Evolutionary conservation across 2,329 filamentous ascomycete genomes (phyloP), one percentile per base, ranked within the genome.

Genomic region (Myriosclerotinia curreyana): DNA sequence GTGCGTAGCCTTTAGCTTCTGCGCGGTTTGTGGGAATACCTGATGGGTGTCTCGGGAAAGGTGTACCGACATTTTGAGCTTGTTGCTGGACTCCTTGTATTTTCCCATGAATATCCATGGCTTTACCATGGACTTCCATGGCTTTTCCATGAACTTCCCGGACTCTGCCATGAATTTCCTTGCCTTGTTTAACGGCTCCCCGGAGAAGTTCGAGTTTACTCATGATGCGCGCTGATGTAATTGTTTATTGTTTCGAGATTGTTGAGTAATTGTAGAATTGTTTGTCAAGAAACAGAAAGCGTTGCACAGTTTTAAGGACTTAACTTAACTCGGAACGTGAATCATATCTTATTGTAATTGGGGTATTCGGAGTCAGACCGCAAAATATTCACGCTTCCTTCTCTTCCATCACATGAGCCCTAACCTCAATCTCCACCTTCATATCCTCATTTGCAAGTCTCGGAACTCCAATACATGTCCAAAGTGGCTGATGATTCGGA

Each of bases 401-500:
- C 20, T 51, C 36, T 40, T 42, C 34, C 8, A 68, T 71, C 65
- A 77, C 78, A 73, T 81, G 74, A 0, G 82, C 82, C 11, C 76
- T 75, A 12, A 84, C 83, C 72, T 87, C 84, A 72, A 87, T 82
- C 74, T 87, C 84, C 3, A 56, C 60, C 12, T 46, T 56, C 40
- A 49, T 31, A 28, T 25, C 40, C 25, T 48, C 40, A n/a, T 38
- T 36, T 38, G n/a, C 31, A 34, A 48, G 40, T 6, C 22, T 40
- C 51, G 17, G 15, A 44, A 56, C 15, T 11, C 40, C 40, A 44
- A 49, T 4, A 38, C 15, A 36, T n/a, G 51, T 62, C 59, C 51
- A 56, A 28, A 56, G 17, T n/a, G 28, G 51, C 17, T 62, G 28
- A 48, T 62, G 50, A 56, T n/a, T n/a, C 9, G 31, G 22, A 25